Evolutionary conservation across 1,284 basidiomycete genomes (phyloP), one percentile per base, ranked within the genome.

Genomic region (Ustilago tritici): DNA sequence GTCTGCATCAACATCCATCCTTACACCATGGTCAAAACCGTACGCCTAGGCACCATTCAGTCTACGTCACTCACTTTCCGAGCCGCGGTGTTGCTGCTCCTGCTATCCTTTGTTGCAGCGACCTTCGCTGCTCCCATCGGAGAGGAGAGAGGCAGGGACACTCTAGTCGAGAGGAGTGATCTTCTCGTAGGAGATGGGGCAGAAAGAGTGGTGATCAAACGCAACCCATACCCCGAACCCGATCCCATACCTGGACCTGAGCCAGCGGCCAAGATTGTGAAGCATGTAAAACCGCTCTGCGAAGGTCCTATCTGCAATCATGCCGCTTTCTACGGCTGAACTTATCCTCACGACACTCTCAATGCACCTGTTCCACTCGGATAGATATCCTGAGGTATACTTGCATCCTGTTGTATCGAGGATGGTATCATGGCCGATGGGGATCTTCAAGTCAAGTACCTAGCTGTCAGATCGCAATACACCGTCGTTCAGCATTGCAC

Each of bases 271-370:
- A 49, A 57, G 28, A 66, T 75, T 19, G 56, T 63, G 40, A 69
- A 75, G 50, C 66, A 75, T 36, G 56, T 56, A 54, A 74, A 68
- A 31, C 28, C 47, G 4, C 11, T 46, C 10, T 74, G 71, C 62
- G 58, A 65, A 17, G 58, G 65, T 7, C 40, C 53, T 23, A 76
- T 70, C 19, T 76, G 73, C 61, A 76, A 65, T n/a, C 73, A 76
- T 36, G 73, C 68, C 11, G 61, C 52, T 6, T 76, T 70, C 32
- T 50, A 55, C 35, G 62, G 65, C 23, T 67, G 49, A 56, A 9
- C 7, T 0, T 6, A 46, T 19, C 43, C 11, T 46, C 15, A 9
- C 43, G 43, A 5, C 17, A 7, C 15, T 10, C 2, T 7, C 6
- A 46, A 9, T 15, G 19, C n/a, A 23, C 19, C 43, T 1, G 3